phyloP scores from a whole-genome alignment of 805 yeast species.

The Dipodascopsis uninucleata region DNA sequence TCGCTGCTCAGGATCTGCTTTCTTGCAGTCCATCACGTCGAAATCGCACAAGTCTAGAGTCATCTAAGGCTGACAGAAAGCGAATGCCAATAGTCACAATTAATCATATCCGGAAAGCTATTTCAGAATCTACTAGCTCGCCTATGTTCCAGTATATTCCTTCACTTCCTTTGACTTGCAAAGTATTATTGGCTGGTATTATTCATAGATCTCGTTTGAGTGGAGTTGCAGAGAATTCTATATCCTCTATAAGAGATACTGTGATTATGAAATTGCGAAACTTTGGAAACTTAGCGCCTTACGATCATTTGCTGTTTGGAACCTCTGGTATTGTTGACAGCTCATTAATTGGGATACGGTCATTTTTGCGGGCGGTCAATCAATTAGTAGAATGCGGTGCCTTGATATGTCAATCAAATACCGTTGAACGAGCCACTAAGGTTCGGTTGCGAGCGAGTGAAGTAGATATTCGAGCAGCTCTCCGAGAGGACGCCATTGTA shows the following conservation, averaged over 20 bases:
- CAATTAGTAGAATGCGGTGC: conserved; percentile 80
- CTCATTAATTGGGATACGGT: conserved; percentile 49
- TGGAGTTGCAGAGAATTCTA: conserved; percentile 63
- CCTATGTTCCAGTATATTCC: conserved; percentile 61
- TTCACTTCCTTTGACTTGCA: conserved; percentile 62
- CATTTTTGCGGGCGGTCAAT: conserved; percentile 56
- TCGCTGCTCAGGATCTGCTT: conserved; percentile 31
- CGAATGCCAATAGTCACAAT: conserved; percentile 52
- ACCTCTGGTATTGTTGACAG: conserved; percentile 35
- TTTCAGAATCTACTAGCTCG: conserved; percentile 70
- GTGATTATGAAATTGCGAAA: conserved; percentile 17
- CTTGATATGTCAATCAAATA: conserved; percentile 59
- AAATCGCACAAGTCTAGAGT: no score
- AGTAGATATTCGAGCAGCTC: conserved; percentile 60
- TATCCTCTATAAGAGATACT: conserved; percentile 70
- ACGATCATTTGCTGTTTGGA: conserved; percentile 16
- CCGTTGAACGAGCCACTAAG: conserved; percentile 63
- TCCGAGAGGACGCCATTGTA: conserved; percentile 35
- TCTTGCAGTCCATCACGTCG: neutral
- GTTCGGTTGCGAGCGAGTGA: conserved; percentile 65
- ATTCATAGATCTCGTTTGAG: conserved; percentile 60
- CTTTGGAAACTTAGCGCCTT: conserved; percentile 11
- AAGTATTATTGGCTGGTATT: conserved; percentile 67
- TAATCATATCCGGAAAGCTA: conserved; percentile 72
- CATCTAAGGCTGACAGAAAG: conserved; percentile 29